Base-by-base conservation (phyloP, 768 basidiomycete genomes). In the Leucosporidium creatinivorum region DNA sequence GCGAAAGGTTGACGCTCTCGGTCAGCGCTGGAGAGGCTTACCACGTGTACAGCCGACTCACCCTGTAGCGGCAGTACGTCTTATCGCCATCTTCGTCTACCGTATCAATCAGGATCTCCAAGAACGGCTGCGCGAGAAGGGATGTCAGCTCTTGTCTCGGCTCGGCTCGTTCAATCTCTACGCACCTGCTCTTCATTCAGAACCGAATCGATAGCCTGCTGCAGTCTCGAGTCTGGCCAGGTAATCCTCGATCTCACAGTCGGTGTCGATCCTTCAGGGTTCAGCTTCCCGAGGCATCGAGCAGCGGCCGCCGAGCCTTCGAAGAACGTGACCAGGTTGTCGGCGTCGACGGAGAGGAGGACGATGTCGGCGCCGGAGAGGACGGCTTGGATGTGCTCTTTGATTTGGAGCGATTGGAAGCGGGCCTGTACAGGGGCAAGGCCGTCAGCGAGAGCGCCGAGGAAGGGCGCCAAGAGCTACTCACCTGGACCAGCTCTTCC, bases 341-440 rank as follows among this genome's bases (percentile, higher is more conserved):
- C 12, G 0, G 30, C 12, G 52, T 62, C 31, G 58, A 69, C 61
- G 19, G 69, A 51, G n/a, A 69, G 44, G 25, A 69, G 47, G 9
- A 49, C 21, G 25, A 44, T 6, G 47, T 39, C 18, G 12, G 65
- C 63, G 5, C 62, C 62, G 3, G 58, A 62, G 4, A 67, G 60
- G 7, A 71, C 66, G 4, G 66, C 66, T 15, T 59, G 48, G 26
- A 57, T 62, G 10, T 66, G 63, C 51, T 67, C 63, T 31, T 68
- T 63, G 36, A 21, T 8, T 51, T 28, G 21, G 39, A 26, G 4
- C 26, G 9, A 44, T n/a, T n/a, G 39, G 2, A 13, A 44, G 33
- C 6, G 33, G 33, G 5, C 39, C 15, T 44, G 39, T 3, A 13
- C 15, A 3, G 39, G 39, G 15, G 13, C 39, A 13, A 7, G n/a